Conservation (phyloP, 192 early-diverging fungal species). For the Linnemannia schmuckeri region DNA sequence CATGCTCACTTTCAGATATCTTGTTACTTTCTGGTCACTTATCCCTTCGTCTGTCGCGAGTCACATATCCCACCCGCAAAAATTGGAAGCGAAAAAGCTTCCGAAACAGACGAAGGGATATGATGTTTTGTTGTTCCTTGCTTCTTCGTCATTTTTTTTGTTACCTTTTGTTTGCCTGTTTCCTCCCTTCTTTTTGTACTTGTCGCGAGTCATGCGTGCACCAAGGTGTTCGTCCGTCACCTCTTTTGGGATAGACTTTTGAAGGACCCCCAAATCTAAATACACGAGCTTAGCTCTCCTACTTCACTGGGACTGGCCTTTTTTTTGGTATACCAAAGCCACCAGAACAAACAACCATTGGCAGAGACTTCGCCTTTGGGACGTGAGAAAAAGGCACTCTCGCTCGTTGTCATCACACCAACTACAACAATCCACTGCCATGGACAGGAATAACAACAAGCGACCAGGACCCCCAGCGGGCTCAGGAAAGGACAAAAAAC, state of each 20-base stretch:
- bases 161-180: background rate
- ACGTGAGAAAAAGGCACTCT: background rate
- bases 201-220: background rate
- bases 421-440: background rate
- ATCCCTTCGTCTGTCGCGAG: no score
- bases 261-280: background rate
- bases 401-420: background rate
- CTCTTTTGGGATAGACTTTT: background rate
- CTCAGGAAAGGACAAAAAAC: slow-evolving; percentile 52
- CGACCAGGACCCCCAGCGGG: slow-evolving; percentile 19
- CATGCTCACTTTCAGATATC: background rate
- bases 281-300: background rate
- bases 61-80: no score
- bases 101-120: no score
- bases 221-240: background rate
- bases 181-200: background rate
- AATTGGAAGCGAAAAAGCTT: no score
- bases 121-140: background rate
- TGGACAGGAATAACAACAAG: slow-evolving; percentile 35
- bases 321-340: background rate
- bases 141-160: background rate
- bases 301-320: background rate
- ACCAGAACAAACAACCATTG: background rate
- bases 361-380: slow-evolving; percentile 6
- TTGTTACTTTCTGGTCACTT: background rate